Conservation (phyloP, 257 asterid species). For the Solanum rostratum region DNA sequence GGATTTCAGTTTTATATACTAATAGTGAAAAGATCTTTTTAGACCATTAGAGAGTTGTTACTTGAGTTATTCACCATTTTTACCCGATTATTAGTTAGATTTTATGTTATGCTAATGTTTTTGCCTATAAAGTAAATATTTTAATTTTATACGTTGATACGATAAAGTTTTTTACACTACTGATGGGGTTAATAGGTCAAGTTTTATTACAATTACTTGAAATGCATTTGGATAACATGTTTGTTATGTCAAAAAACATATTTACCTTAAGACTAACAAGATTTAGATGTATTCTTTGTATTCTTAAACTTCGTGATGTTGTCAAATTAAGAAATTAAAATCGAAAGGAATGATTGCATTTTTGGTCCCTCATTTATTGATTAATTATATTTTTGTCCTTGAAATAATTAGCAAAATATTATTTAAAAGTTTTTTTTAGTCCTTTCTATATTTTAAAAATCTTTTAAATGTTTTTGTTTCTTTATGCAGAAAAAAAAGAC, state of each 20-base stretch:
- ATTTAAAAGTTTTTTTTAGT: background rate
- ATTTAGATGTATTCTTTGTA: background rate
- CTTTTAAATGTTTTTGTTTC: background rate
- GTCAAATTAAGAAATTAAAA: background rate
- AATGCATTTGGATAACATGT: background rate
- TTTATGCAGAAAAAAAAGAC: conserved; percentile 44
- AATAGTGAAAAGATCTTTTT: background rate
- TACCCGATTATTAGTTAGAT: rapidly evolving
- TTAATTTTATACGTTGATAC: no score
- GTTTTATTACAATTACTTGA: no score
- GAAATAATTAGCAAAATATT: background rate
- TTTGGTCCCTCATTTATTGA: background rate
- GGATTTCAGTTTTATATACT: background rate
- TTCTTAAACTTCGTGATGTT: background rate
- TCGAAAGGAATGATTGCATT: background rate
- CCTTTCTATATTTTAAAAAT: background rate
- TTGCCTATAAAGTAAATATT: background rate
- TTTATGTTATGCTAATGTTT: background rate
- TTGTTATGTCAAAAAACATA: background rate
- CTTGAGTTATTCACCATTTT: background rate
- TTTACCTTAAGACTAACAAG: background rate
- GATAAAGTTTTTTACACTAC: background rate
- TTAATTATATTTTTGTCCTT: background rate
- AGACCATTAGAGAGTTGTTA: background rate
- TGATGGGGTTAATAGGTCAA: background rate